A percentile compares a stretch with the other conserved stretches of the same genome.
Conservation (phyloP, 352 stramenopile genomes). For the Phytopythium litorale region DNA sequence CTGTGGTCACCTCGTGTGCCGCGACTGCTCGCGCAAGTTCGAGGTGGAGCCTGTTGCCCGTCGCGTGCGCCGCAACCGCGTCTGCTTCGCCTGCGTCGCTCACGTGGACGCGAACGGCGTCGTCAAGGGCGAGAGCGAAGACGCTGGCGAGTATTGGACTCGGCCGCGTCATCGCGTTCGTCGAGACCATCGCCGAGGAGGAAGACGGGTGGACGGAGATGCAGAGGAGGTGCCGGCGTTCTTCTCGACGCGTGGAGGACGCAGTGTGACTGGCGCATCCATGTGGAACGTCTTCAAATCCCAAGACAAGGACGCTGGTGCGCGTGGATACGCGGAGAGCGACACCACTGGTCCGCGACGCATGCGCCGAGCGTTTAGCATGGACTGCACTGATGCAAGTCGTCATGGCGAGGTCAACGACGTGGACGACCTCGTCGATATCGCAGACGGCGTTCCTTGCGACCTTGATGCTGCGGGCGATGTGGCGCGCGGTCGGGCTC, state of each 20-base stretch:
- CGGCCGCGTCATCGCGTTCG: conserved; percentile 1
- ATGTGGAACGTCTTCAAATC: conserved; percentile 3
- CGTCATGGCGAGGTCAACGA: neutral
- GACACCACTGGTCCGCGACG: neutral
- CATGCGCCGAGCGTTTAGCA: conserved; percentile 4
- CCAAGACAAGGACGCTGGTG: neutral
- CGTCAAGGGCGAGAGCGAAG: conserved; percentile 17
- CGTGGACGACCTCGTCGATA: conserved; percentile 4
- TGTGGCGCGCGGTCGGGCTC: neutral
- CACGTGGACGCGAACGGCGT: conserved; percentile 48
- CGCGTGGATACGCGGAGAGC: neutral
- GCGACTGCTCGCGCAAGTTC: conserved; percentile 61
- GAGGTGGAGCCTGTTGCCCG: conserved; percentile 52
- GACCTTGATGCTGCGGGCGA: neutral
- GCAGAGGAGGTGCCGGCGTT: neutral
- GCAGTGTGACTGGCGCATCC: neutral
- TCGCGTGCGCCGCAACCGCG: conserved; percentile 45
- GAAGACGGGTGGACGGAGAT: neutral
- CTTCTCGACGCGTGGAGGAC: conserved; percentile 4
- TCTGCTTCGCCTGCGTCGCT: conserved; percentile 59
- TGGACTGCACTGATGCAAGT: neutral
- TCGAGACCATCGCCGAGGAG: neutral
- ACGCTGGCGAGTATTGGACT: conserved; percentile 5
- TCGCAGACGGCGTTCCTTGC: neutral
- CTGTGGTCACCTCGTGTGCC: conserved; percentile 56